Percentiles rank a stretch among this genome's conserved stretches.
Conservation (phyloP, 2,329 filamentous ascomycete species). For the Hymenoscyphus linearis region DNA sequence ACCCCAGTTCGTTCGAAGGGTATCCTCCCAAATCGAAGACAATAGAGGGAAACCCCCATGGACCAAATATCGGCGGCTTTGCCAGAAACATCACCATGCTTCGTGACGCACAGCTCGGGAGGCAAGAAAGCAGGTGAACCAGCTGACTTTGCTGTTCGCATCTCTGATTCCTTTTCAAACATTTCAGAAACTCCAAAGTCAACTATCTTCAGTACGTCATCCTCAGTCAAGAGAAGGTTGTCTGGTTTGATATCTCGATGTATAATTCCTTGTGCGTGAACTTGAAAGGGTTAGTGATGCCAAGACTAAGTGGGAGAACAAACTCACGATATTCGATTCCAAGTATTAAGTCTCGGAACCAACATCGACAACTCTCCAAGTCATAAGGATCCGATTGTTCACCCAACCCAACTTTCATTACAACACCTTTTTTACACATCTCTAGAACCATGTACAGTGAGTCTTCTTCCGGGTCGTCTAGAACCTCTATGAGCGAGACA, state of each 20-base stretch:
- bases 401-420: conserved; percentile 92
- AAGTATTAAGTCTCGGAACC: conserved; percentile 91
- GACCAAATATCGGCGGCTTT: conserved; percentile 95
- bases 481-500: conserved; percentile 87
- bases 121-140: conserved; percentile 93
- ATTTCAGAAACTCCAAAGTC: conserved; percentile 99
- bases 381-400: conserved; percentile 77
- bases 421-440: conserved; percentile 96
- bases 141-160: conserved; percentile 89
- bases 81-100: conserved; percentile 82
- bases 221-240: conserved; percentile 83
- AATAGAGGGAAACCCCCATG: conserved; percentile 94
- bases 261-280: conserved; percentile 90
- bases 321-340: conserved; percentile 85
- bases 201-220: conserved; percentile 93
- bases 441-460: conserved; percentile 98
- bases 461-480: conserved; percentile 93
- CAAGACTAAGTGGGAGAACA: background rate
- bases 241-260: conserved; percentile 98
- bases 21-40: conserved; percentile 79
- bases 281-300: conserved; percentile 36
- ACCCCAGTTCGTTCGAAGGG: conserved; percentile 78
- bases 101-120: conserved; percentile 83
- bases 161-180: conserved; percentile 82
- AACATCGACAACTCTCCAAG: conserved; percentile 76